These are phyloP conservation scores for Aspergillus japonicus DNA, from an alignment of 2,329 filamentous ascomycete genomes.

Conservation along the genomic window DNA sequence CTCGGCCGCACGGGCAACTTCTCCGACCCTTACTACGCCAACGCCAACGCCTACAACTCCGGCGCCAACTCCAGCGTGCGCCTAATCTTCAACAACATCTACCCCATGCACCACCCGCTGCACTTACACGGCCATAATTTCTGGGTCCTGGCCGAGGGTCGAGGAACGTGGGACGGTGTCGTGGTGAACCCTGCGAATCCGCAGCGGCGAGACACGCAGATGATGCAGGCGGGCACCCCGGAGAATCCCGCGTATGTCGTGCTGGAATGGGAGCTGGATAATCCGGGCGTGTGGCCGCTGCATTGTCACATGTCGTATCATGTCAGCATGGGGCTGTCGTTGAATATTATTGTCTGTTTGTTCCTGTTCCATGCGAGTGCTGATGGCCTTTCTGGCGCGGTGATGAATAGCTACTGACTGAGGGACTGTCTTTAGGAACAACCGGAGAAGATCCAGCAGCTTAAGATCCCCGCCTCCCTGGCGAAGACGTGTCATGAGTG, in stretches of 20 bases:
- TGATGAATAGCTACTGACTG: not conserved
- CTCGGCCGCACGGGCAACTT: conserved; percentile 35
- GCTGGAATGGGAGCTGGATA: conserved; percentile 45
- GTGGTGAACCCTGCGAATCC: conserved; percentile 40
- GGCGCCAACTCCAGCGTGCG: conserved; percentile 1
- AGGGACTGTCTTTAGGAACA: not conserved
- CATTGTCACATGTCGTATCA: conserved; percentile 64
- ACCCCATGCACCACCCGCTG: conserved; percentile 6
- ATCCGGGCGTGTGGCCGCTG: conserved; percentile 61
- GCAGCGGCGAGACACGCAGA: conserved; percentile 66
- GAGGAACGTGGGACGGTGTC: not conserved
- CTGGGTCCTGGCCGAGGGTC: conserved; percentile 4
- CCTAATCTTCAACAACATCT: not conserved
- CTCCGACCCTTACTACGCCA: conserved; percentile 20
- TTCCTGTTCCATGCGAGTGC: no score
- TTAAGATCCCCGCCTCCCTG: not conserved
- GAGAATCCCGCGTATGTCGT: conserved; percentile 59
- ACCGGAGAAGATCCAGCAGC: not conserved
- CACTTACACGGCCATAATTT: conserved; percentile 14
- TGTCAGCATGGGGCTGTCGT: not conserved
- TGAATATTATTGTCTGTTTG: not conserved
- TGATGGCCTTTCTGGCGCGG: not conserved
- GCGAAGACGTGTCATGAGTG: not conserved
- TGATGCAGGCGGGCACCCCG: conserved; percentile 51
- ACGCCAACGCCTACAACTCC: not conserved